A percentile compares a stretch with the other conserved stretches of the same genome.
Evolutionary conservation across 352 stramenopile species (phyloP).

Genomic region (Pythium vanterpoolii): DNA sequence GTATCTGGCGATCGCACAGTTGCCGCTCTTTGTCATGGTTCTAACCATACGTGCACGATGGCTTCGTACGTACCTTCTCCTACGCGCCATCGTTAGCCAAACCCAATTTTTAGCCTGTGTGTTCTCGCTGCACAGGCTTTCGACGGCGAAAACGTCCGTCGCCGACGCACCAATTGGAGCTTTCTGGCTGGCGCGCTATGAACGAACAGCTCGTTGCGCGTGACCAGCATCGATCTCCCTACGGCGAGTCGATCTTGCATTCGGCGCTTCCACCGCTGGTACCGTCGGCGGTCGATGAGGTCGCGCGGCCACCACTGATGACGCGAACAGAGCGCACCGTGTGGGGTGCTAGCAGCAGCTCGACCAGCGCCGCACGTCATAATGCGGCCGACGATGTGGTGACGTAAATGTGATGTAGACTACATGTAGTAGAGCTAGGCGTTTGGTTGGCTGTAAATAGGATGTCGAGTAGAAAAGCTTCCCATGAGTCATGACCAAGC

Average conservation of each 20-base stretch:
- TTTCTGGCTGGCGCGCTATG: constrained; percentile 20
- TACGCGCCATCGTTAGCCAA: background rate
- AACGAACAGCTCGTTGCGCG: constrained; percentile 16
- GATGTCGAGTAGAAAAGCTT: too few species aligned
- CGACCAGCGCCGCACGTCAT: background rate
- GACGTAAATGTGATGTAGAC: too few species aligned
- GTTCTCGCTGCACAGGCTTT: background rate
- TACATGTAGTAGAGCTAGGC: too few species aligned
- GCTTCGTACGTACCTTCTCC: constrained; percentile 11
- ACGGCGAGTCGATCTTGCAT: constrained; percentile 12
- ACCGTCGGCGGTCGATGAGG: background rate
- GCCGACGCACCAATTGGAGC: constrained; percentile 13
- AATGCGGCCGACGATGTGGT: background rate
- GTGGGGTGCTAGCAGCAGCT: background rate
- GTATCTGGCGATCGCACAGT: constrained; percentile 15
- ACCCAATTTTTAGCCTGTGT: background rate
- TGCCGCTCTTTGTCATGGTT: constrained; percentile 12
- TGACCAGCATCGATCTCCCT: constrained; percentile 10
- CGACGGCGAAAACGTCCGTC: background rate
- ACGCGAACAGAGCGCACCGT: constrained; percentile 15
- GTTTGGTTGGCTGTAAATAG: too few species aligned
- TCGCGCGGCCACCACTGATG: constrained; percentile 7
- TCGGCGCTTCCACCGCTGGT: constrained; percentile 18
- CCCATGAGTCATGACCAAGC: background rate
- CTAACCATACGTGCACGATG: constrained; percentile 9